A percentile compares a stretch with the other conserved stretches of the same genome.
These are phyloP conservation scores for Neurospora sp. DNA, from an alignment of 495 filamentous ascomycete species.

Conservation along the genomic window DNA sequence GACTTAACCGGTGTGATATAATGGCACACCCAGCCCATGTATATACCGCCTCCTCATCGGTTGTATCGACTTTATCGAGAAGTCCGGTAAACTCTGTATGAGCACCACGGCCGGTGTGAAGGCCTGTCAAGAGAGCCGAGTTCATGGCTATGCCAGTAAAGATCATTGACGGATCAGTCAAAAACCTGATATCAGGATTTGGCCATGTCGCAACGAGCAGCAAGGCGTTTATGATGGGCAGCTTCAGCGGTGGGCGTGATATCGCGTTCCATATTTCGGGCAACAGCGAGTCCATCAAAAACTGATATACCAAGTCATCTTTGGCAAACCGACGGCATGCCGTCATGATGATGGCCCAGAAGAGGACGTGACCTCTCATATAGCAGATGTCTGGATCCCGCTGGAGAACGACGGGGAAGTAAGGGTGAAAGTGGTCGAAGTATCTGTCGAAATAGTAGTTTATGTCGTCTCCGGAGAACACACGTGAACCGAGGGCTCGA, in stretches of 20 bases:
- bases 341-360: constrained; percentile 37
- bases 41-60: constrained; percentile 33
- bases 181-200: constrained; percentile 30
- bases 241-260: constrained; percentile 22
- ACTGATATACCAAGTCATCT: constrained; percentile 29
- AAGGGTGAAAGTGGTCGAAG: constrained; percentile 35
- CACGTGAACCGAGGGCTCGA: constrained; percentile 32
- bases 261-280: constrained; percentile 27
- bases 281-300: constrained; percentile 28
- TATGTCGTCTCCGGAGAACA: constrained; percentile 36
- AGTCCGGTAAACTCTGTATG: constrained; percentile 30
- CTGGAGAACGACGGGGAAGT: constrained; percentile 30
- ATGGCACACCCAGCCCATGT: constrained; percentile 38
- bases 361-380: constrained; percentile 26
- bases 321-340: constrained; percentile 31
- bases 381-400: constrained; percentile 32
- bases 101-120: constrained; percentile 32
- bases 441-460: constrained; percentile 36
- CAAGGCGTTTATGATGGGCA: constrained; percentile 33
- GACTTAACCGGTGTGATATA: constrained; percentile 28
- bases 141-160: constrained; percentile 31
- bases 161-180: constrained; percentile 31
- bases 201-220: constrained; percentile 34
- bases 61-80: constrained; percentile 21
- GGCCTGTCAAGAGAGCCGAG: constrained; percentile 27